Base-by-base conservation (phyloP, 208 protist species). In the Lotmaria passim region DNA sequence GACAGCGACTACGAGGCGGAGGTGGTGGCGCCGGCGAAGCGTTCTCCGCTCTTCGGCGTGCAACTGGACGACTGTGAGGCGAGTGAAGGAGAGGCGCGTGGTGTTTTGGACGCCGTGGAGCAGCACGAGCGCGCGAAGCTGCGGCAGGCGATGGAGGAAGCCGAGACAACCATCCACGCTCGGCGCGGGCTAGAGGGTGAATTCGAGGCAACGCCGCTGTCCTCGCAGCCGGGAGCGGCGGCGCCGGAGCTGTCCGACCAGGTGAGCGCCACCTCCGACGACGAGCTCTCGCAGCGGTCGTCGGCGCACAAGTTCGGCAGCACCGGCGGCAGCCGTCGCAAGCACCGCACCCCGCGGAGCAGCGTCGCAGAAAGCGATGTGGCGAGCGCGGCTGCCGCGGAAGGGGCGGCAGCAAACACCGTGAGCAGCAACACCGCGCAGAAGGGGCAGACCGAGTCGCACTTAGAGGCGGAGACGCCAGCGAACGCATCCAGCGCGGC, bases 181-280 rank as follows among this genome's bases (percentile, higher is more conserved):
- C 41, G 76, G 7, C 74, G 81, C 28, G 68, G 62, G 30, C 63
- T 93, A 30, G 65, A 80, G 21, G 44, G 56, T 12, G 85, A 91
- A 48, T 91, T 93, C 59, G 81, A 47, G 15, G 26, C 70, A 5
- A 89, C 48, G 15, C 87, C 73, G 82, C 77, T 34, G 75, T 68
- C 23, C 36, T 23, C 56, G 34, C 71, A 59, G 30, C 67, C 38
- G 31, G 14, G 41, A 24, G 21, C 19, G n/a, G 3, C 63, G 21
- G 19, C 64, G 24, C 36, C 51, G 6, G 69, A 69, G 15, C 48
- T 72, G 28, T 61, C 69, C 21, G 73, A 81, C 23, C 85, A 90
- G 64, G 86, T 94, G 3, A 91, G 85, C 58, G 79, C 38, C 46
- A 90, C 86, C 0, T 94, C 88, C 4, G 83, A 94, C 51, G 88